Evolutionary conservation across 345 rosid species (phyloP), one percentile per base, ranked within the genome.

Genomic region (Arabis alpina): DNA sequence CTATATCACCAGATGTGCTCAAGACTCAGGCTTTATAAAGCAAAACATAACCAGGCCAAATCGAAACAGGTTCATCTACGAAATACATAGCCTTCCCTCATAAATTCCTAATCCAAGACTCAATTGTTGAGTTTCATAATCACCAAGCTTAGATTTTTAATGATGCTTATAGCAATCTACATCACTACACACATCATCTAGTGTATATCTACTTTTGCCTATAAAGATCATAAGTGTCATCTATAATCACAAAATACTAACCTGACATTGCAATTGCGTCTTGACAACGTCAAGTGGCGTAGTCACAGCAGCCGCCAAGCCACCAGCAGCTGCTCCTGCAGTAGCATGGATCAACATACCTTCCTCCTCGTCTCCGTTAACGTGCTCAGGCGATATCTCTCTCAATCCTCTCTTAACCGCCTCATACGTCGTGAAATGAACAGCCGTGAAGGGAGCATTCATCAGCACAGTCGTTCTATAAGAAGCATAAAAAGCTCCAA

Each of bases 301-400:
- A 10, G 89, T 83, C 0, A 81, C 66, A 13, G 78, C 85, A 64
- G 89, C 85, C 0, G 87, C 76, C 61, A 64, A 48, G 50, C 80
- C 98, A 19, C 99, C 99, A 4, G 99, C 99, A 0, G 86, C 94
- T 11, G 99, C 97, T 43, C 99, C 99, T 4, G 98, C 99, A 25
- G 99, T 95, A 64, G 98, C 99, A 45, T 92, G 92, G 60, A 90
- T 82, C 68, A 83, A 71, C 86, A 82, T 80, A 53, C 88, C 82
- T 75, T 75, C 78, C 82, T 56, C 86, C 36, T 74, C 78, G 64
- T 40, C 85, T 40, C 92, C 96, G 40, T 49, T 68, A 4, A 76
- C 92, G 9, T 74, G 81, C 68, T 88, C 91, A 0, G 98, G 92
- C 13, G 90, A 88, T 57, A 92, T 61, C 85, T 86, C 97, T 70